These are phyloP conservation scores for Zygosaccharomyces sapae DNA, from an alignment of 1,139 yeast species.

Conservation along the genomic window DNA sequence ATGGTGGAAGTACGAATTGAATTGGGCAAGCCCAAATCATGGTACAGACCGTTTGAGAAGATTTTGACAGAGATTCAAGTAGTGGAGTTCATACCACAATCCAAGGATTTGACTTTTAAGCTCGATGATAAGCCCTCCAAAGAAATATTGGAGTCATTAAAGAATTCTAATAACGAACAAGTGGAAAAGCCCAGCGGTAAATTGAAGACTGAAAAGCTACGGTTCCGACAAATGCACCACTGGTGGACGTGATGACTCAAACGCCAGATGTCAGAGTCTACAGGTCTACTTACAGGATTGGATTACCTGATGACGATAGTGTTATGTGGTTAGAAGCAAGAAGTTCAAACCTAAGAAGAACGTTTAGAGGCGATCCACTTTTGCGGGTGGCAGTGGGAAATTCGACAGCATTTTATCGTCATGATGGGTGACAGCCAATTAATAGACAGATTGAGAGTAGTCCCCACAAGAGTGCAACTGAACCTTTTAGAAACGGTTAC, in stretches of 20 bases:
- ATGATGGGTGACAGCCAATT: constrained; percentile 15
- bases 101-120: constrained; percentile 13
- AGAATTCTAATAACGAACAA: background rate
- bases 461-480: constrained; percentile 23
- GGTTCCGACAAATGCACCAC: background rate
- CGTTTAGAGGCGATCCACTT: constrained; percentile 28
- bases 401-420: constrained; percentile 27
- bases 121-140: constrained; percentile 9
- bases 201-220: background rate
- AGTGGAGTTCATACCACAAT: constrained; percentile 30
- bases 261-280: constrained; percentile 10
- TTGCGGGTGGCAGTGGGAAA: constrained; percentile 24
- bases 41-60: constrained; percentile 30
- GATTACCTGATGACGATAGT: constrained; percentile 21
- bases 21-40: constrained; percentile 27
- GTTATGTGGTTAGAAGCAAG: constrained; percentile 29
- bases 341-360: constrained; percentile 20
- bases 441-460: constrained; percentile 14
- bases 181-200: background rate
- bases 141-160: background rate
- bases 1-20: constrained; percentile 28
- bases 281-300: constrained; percentile 22
- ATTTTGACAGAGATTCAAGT: constrained; percentile 20
- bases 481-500: constrained; percentile 27
- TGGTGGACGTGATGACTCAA: background rate